These are phyloP conservation scores for Botryotinia convoluta DNA, from an alignment of 2,329 filamentous ascomycete species.

Conservation along the genomic window DNA sequence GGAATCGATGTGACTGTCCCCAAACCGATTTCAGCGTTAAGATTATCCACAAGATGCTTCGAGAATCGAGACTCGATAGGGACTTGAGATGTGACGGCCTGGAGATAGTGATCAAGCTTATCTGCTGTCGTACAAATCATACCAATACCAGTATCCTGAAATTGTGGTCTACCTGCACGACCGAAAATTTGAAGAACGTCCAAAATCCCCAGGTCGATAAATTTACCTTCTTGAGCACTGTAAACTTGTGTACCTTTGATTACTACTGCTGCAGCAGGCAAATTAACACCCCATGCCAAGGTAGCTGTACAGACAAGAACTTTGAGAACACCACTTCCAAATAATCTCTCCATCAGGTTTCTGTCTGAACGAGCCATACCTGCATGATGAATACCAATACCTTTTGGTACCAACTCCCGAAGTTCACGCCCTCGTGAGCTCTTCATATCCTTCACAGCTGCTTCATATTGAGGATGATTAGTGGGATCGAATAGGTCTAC, in stretches of 20 bases:
- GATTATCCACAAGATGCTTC: slow-evolving; percentile 87
- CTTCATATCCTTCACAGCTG: slow-evolving; percentile 80
- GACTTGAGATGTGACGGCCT: slow-evolving; percentile 90
- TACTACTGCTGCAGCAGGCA: slow-evolving; percentile 92
- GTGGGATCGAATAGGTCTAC: slow-evolving; percentile 80
- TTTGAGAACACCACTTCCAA: slow-evolving; percentile 87
- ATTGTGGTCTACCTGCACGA: slow-evolving; percentile 95
- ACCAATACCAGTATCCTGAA: slow-evolving; percentile 94
- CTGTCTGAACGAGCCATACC: slow-evolving; percentile 93
- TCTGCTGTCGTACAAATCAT: slow-evolving; percentile 98
- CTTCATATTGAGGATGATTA: slow-evolving; percentile 74
- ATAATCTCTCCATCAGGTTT: slow-evolving; percentile 92
- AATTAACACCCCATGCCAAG: slow-evolving; percentile 96
- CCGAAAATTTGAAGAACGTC: slow-evolving; percentile 98
- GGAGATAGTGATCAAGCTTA: slow-evolving; percentile 85
- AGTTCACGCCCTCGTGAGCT: slow-evolving; percentile 82
- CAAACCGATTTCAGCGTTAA: slow-evolving; percentile 91
- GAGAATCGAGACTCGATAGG: slow-evolving; percentile 98
- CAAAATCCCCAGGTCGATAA: slow-evolving; percentile 91
- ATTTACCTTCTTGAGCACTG: slow-evolving; percentile 93
- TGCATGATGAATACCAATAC: slow-evolving; percentile 92
- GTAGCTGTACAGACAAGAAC: slow-evolving; percentile 98
- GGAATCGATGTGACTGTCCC: slow-evolving; percentile 93
- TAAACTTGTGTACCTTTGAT: slow-evolving; percentile 77
- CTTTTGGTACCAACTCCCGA: slow-evolving; percentile 83